Evolutionary conservation across 257 asterid species (phyloP), one percentile per base, ranked within the genome.

Genomic region (Solanum medicagineum): DNA sequence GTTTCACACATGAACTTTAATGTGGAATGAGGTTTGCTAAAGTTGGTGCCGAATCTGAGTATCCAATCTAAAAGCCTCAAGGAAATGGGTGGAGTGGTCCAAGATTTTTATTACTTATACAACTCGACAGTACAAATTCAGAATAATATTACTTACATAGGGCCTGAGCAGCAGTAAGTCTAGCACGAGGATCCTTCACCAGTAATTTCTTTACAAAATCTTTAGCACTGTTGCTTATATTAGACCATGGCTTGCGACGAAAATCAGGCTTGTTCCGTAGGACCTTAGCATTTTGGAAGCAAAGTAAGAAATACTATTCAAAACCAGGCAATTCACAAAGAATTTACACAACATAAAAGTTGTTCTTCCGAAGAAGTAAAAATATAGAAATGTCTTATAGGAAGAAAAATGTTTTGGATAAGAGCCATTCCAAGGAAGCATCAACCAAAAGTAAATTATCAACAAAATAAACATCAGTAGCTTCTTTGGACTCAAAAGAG

Each of bases 81-180:
- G 56, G 56, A 47, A 73, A 73, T 73, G 56, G 17, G 29, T 6
- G 36, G 36, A 44, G 80, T 44, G 20, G 80, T 20, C 81, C n/a
- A n/a, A 12, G n/a, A 71, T 44, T 71, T 71, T 42, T 71, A 71
- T 71, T 32, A n/a, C 81, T 75, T 14, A 75, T 26, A 49, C 1
- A 77, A 2, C 45, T 24, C 24, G 24, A 75, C 60, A 75, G 62
- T 24, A 75, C 10, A 49, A 22, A 44, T 47, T 44, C 86, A 19
- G 81, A 8, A 84, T 49, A 26, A 19, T 10, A 80, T 83, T 44
- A 85, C 98, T 79, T 97, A 97, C 99, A 97, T 44, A 97, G 86
- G 77, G 99, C 98, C 90, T 97, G 99, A 19, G 99, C 98, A 16
- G 99, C 98, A 54, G 99, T 97, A 88, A 95, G 98, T 90, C 99